Evolutionary conservation across 352 stramenopile genomes (phyloP).

Genomic region (Pythium brachiatum): DNA sequence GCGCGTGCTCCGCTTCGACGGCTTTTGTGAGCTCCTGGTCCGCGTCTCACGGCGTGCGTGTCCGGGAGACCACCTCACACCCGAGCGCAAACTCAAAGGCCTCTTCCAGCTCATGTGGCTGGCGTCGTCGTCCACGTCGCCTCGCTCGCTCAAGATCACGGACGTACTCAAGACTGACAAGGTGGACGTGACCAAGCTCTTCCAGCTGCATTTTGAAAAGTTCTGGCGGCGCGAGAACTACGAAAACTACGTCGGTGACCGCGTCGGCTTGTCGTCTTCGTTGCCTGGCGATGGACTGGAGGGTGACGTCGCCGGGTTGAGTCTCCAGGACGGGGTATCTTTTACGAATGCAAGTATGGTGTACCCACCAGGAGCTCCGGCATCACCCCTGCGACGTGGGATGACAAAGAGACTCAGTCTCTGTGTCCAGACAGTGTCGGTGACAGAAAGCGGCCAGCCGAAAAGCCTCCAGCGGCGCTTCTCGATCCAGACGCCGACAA

Average conservation of each 20-base stretch:
- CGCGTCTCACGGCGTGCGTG: conserved; percentile 52
- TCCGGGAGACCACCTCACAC: conserved; percentile 28
- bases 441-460: conserved; percentile 18
- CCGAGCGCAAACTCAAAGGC: conserved; percentile 63
- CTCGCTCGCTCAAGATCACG: conserved; percentile 55
- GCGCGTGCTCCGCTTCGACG: conserved; percentile 56
- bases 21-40: conserved; percentile 68
- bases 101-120: conserved; percentile 87
- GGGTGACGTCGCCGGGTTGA: background rate
- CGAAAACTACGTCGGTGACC: conserved; percentile 64
- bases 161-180: conserved; percentile 73
- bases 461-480: conserved; percentile 40
- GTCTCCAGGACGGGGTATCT: background rate
- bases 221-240: conserved; percentile 78
- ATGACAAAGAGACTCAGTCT: conserved; percentile 45
- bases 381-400: conserved; percentile 1
- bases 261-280: background rate
- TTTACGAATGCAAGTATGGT: background rate
- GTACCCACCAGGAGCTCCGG: conserved; percentile 10
- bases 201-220: conserved; percentile 76
- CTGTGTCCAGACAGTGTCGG: conserved; percentile 31
- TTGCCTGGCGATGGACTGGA: background rate
- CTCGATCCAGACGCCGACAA: conserved; percentile 35
- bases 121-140: conserved; percentile 49
- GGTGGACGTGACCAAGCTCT: conserved; percentile 55